Evolutionary conservation across 371 early-diverging fungal genomes (phyloP), one percentile per base, ranked within the genome.

Genomic region (Mortierella sp.): DNA sequence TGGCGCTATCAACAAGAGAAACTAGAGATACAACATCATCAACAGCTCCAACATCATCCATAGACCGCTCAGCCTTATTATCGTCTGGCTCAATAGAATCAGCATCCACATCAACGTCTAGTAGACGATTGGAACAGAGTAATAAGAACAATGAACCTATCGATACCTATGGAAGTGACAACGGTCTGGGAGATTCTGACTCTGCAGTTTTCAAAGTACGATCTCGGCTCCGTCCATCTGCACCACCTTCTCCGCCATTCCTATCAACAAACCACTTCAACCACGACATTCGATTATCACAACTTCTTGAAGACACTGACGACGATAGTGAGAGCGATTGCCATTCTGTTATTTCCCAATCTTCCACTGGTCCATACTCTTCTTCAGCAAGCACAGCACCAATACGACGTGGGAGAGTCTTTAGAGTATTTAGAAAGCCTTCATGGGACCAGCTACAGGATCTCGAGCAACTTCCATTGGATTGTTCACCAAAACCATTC

Each of bases 361-460:
- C 65, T 19, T 76, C 75, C 17, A 61, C 68, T 9, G 61, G 45
- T 15, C 67, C 34, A 23, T 64, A 69, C 40, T 61, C 66, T 8
- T 77, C 77, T 29, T 64, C 72, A 6, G 68, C 77, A 6, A 72
- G 77, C 22, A 72, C 68, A 17, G 77, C 68, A 6, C 72, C 68
- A 8, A 68, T 68, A n/a, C 72, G 72, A 35, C 68, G 77, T 8
- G 68, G 77, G n/a, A 26, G 72, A 23, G 67, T 67, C 29, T 70
- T 70, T 22, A 70, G 57, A 59, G 64, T 76, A 22, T 70, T 76
- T 34, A 70, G 64, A 59, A 70, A 57, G 45, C 62, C 63, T 10
- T n/a, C 49, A 0, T 43, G 61, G 45, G 28, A 53, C 6, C 43
- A 65, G 22, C 42, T 34, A 10, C 54, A 26, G 49, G 43, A n/a